Base-by-base conservation (phyloP, 2,329 filamentous ascomycete genomes). In the Fusarium sulawesiense region DNA sequence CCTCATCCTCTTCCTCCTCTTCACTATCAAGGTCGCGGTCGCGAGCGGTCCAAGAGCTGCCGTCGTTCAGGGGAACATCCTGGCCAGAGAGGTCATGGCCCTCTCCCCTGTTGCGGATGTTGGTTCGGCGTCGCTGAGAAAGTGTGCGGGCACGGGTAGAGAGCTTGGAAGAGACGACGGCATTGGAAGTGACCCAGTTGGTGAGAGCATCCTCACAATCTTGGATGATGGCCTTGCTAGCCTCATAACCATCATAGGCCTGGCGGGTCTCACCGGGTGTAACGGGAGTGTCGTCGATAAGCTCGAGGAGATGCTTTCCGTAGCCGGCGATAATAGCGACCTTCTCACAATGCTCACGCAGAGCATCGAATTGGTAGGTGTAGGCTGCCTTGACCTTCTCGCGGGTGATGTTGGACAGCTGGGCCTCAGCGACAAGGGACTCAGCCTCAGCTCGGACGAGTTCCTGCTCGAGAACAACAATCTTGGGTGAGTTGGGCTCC, bases 311-410 rank as follows among this genome's bases (percentile, higher is more conserved):
- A 80, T 99, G 96, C 87, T 98, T 99, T 77, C 96, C 96, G 80
- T 93, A 99, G 64, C 95, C 94, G 42, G 96, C 96, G 77, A 99
- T 97, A 79, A 99, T 97, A 78, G 96, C 96, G 25, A 98, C 88
- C 86, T 99, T 99, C 84, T 99, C 96, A 81, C 92, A 96, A 83
- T 98, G 96, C 85, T 99, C 96, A 66, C 93, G 93, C 72, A 99
- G 89, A 45, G 96, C 96, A 79, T 99, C 95, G 76, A 99, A 99
- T 80, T 99, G 96, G 85, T 98, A 99, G 56, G 91, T 92, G 84
- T 98, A 99, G 42, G 96, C 96, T 55, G 95, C 92, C 89, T 99
- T 99, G 80, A 99, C 91, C 88, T 99, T 99, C 84, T 99, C 95
- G 76, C 96, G 95, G 27, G 97, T 99, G 78, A 99, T 99, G 87